Conservation (phyloP, 2,329 filamentous ascomycete species). For the Macroventuria anomochaeta region DNA sequence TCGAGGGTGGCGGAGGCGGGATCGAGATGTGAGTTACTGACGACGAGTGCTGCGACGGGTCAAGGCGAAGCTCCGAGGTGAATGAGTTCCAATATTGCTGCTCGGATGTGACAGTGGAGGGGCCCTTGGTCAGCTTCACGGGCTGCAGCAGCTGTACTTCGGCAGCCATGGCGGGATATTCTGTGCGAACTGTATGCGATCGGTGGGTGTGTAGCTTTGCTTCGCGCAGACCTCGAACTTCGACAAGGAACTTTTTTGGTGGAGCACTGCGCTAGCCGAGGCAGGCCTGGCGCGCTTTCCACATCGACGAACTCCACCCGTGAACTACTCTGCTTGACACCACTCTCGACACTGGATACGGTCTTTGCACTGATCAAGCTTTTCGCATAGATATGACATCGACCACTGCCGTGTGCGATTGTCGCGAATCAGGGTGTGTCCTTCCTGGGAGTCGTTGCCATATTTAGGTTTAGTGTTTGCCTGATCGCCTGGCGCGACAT, state of each 20-base stretch:
- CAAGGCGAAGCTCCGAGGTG: constrained; percentile 84
- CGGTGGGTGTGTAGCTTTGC: constrained; percentile 19
- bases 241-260: constrained; percentile 13
- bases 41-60: constrained; percentile 84
- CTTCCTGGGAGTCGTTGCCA: not conserved
- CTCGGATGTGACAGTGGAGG: constrained; percentile 84
- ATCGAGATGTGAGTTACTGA: constrained; percentile 90
- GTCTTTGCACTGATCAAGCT: not conserved
- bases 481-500: constrained; percentile 12
- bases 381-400: not conserved
- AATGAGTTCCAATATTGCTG: constrained; percentile 97
- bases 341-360: not conserved
- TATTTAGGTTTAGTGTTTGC: constrained; percentile 11
- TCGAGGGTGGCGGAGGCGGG: constrained; percentile 55
- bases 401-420: not conserved
- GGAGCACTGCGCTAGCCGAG: constrained; percentile 7
- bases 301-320: not conserved
- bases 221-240: constrained; percentile 6
- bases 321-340: not conserved
- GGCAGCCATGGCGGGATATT: constrained; percentile 72
- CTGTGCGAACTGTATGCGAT: constrained; percentile 8
- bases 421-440: not conserved
- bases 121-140: constrained; percentile 82
- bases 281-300: not conserved
- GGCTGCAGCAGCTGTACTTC: constrained; percentile 81